A percentile compares a stretch with the other conserved stretches of the same genome.
phyloP scores from a whole-genome alignment of 805 yeast species.

The Nakazawaea holstii region DNA sequence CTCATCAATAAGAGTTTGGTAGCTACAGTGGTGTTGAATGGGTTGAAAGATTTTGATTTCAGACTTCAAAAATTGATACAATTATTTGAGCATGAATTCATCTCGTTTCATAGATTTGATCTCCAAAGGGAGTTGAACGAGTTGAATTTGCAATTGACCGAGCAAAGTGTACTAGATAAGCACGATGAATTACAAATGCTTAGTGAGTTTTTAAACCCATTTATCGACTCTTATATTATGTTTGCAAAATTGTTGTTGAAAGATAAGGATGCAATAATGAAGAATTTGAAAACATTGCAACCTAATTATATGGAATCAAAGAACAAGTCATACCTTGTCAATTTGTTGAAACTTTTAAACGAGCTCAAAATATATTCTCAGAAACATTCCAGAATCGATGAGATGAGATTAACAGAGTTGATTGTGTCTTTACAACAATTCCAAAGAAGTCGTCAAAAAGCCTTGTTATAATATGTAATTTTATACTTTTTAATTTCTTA shows the following conservation, averaged over 20 bases:
- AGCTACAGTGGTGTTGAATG: neutral
- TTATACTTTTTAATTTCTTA: constrained; percentile 85
- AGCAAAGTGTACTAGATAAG: neutral
- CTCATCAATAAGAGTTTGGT: constrained; percentile 3
- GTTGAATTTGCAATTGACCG: neutral
- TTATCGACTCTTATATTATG: constrained; percentile 3
- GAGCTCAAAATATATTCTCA: constrained; percentile 1
- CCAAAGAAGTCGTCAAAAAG: neutral
- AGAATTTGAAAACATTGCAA: neutral
- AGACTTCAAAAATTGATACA: neutral
- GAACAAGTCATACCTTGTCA: constrained; percentile 2
- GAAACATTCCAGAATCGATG: neutral
- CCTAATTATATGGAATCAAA: constrained; percentile 2
- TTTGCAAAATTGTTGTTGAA: neutral
- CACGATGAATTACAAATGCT: neutral
- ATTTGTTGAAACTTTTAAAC: neutral
- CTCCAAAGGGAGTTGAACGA: neutral
- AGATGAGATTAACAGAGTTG: neutral
- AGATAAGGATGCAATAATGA: neutral
- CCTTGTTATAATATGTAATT: constrained; percentile 32
- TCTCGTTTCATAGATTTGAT: neutral
- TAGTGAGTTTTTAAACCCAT: constrained; percentile 2
- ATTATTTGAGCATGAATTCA: constrained; percentile 2
- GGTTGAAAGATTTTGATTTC: neutral
- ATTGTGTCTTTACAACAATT: neutral